Conservation (phyloP, 176 grass and related monocot genomes). For the Canna indica region DNA sequence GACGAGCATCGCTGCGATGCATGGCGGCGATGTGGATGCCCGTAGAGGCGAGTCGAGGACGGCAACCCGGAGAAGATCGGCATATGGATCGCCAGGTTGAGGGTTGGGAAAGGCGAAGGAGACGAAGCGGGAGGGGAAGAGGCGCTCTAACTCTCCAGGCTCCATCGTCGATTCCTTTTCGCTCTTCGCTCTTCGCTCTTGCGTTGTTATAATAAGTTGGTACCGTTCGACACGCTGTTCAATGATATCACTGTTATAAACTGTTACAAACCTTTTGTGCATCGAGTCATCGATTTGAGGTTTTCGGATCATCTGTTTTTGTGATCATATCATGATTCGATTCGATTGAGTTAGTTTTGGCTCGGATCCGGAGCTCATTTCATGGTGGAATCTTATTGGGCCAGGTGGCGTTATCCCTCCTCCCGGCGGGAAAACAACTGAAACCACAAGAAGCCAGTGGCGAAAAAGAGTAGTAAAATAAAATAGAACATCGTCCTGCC, state of each 20-base stretch:
- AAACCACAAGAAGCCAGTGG: not conserved
- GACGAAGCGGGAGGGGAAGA: constrained; percentile 56
- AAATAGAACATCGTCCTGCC: not conserved
- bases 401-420: not conserved
- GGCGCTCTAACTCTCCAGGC: constrained; percentile 19
- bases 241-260: too few species aligned
- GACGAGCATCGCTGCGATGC: constrained; percentile 52
- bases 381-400: not conserved
- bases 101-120: constrained; percentile 68
- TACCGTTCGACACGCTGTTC: too few species aligned
- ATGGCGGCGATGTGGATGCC: not conserved
- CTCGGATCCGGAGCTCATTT: not conserved
- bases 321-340: too few species aligned
- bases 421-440: not conserved
- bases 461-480: not conserved
- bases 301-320: not conserved
- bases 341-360: not conserved
- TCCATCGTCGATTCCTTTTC: too few species aligned
- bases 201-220: not conserved
- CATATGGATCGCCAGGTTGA: constrained; percentile 28
- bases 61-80: constrained; percentile 39
- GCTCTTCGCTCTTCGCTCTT: too few species aligned
- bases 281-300: too few species aligned
- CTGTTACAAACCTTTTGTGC: too few species aligned
- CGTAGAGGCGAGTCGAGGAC: constrained; percentile 56